Percentiles rank a stretch among this genome's conserved stretches.
Conservation (phyloP, 805 yeast species). For the Spathaspora sp. region DNA sequence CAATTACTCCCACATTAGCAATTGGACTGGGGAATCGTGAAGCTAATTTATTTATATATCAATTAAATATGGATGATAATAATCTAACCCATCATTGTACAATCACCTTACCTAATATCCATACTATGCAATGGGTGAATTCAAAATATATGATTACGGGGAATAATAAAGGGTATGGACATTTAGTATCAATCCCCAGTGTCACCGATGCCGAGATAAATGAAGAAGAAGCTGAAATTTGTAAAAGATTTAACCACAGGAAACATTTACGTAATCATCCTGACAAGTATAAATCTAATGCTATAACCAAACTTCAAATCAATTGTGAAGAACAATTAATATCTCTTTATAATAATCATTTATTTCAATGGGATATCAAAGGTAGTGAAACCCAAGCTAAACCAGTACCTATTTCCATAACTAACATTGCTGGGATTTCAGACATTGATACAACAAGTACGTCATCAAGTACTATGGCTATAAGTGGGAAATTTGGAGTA, state of each 20-base stretch:
- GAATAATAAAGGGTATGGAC: slow-evolving; percentile 70
- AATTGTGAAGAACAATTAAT: slow-evolving; percentile 43
- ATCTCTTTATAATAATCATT: slow-evolving; percentile 61
- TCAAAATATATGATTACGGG: slow-evolving; percentile 57
- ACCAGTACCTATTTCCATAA: slow-evolving; percentile 51
- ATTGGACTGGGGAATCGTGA: slow-evolving; percentile 45
- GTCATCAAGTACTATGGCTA: slow-evolving; percentile 50
- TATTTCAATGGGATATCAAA: slow-evolving; percentile 74
- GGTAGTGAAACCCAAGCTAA: slow-evolving; percentile 42
- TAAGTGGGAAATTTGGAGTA: slow-evolving; percentile 71
- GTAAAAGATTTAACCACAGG: slow-evolving; percentile 75
- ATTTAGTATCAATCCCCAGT: slow-evolving; percentile 67
- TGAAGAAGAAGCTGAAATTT: slow-evolving; percentile 57
- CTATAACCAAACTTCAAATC: slow-evolving; percentile 24
- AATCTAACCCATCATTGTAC: slow-evolving; percentile 55
- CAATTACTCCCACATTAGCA: slow-evolving; percentile 41
- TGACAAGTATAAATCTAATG: slow-evolving; percentile 18
- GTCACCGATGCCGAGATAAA: slow-evolving; percentile 7
- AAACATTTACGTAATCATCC: slow-evolving; percentile 48
- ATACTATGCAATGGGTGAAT: slow-evolving; percentile 50
- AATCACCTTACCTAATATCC: slow-evolving; percentile 54
- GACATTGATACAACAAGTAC: slow-evolving; percentile 44
- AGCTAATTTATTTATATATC: slow-evolving; percentile 51
- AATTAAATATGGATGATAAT: slow-evolving; percentile 35
- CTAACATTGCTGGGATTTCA: slow-evolving; percentile 47